Percentiles rank a stretch among this genome's conserved stretches.
phyloP scores from a whole-genome alignment of 805 yeast species.

The Wickerhamiella bombiphila region DNA sequence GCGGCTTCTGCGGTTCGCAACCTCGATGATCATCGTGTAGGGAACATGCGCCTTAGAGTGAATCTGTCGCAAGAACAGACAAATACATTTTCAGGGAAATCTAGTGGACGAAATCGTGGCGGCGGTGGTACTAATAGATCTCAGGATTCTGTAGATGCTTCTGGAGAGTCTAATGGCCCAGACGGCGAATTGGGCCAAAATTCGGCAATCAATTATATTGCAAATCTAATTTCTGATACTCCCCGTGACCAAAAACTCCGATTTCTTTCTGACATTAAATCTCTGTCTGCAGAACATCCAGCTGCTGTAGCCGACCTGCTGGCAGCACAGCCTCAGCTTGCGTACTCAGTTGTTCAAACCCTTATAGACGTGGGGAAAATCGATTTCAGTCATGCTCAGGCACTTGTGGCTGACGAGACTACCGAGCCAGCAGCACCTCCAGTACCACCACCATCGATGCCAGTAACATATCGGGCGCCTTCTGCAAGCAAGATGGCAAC shows the following conservation, averaged over 20 bases:
- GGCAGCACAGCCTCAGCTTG: constrained; percentile 61
- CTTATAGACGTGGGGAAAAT: constrained; percentile 31
- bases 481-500: not conserved
- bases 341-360: constrained; percentile 70
- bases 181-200: constrained; percentile 22
- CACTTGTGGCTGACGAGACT: constrained; percentile 9
- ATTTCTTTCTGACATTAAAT: constrained; percentile 42
- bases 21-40: constrained; percentile 62
- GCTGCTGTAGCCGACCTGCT: constrained; percentile 45
- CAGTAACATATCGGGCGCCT: not conserved
- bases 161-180: constrained; percentile 12
- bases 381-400: constrained; percentile 17
- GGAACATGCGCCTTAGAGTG: constrained; percentile 57
- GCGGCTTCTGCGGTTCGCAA: constrained; percentile 87
- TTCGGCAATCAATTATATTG: constrained; percentile 11
- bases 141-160: not conserved
- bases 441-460: constrained; percentile 1
- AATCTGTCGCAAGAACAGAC: constrained; percentile 48
- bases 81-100: not conserved
- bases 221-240: constrained; percentile 12
- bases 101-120: not conserved
- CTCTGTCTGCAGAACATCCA: constrained; percentile 43
- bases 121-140: constrained; percentile 15
- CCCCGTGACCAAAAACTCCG: constrained; percentile 30
- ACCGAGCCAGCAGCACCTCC: constrained; percentile 1